phyloP scores from a whole-genome alignment of 1,284 basidiomycete species.

The Volvariella surrecta region DNA sequence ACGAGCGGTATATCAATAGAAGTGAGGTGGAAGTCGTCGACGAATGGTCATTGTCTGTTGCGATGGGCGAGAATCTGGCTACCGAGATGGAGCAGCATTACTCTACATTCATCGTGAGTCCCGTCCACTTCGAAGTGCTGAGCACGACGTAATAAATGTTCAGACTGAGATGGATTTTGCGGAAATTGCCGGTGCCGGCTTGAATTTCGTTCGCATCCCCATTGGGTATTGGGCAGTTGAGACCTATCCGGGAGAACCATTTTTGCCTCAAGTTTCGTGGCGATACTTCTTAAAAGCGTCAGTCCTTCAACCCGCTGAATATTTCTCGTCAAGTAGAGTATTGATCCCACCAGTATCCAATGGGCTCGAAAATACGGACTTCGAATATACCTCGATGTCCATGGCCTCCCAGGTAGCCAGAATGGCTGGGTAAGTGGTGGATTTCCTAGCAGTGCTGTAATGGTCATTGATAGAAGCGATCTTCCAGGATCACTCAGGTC shows the following conservation, averaged over 20 bases:
- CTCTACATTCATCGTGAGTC: slow-evolving; percentile 65
- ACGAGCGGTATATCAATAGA: slow-evolving; percentile 64
- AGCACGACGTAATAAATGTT: not conserved
- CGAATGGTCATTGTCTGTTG: slow-evolving; percentile 72
- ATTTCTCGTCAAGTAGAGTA: slow-evolving; percentile 10
- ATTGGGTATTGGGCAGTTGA: slow-evolving; percentile 81
- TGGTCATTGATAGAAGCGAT: too few relatives aligned
- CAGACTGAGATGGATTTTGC: slow-evolving; percentile 76
- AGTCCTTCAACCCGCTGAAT: slow-evolving; percentile 12
- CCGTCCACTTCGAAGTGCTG: slow-evolving; percentile 11
- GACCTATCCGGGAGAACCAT: slow-evolving; percentile 47
- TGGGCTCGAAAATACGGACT: slow-evolving; percentile 93
- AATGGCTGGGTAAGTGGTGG: slow-evolving; percentile 51
- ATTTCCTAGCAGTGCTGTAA: not conserved
- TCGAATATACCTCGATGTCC: slow-evolving; percentile 82
- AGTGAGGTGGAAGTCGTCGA: slow-evolving; percentile 47
- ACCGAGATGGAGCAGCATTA: slow-evolving; percentile 76
- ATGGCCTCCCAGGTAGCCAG: slow-evolving; percentile 63
- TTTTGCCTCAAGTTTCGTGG: slow-evolving; percentile 49
- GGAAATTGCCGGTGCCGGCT: slow-evolving; percentile 69
- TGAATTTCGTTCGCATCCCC: slow-evolving; percentile 77
- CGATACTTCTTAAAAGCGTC: slow-evolving; percentile 35
- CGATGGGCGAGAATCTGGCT: slow-evolving; percentile 49
- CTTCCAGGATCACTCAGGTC: slow-evolving; percentile 39
- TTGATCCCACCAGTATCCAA: slow-evolving; percentile 40